Base-by-base conservation (phyloP, 2,329 filamentous ascomycete species). In the Coleophoma eucalyptorum region DNA sequence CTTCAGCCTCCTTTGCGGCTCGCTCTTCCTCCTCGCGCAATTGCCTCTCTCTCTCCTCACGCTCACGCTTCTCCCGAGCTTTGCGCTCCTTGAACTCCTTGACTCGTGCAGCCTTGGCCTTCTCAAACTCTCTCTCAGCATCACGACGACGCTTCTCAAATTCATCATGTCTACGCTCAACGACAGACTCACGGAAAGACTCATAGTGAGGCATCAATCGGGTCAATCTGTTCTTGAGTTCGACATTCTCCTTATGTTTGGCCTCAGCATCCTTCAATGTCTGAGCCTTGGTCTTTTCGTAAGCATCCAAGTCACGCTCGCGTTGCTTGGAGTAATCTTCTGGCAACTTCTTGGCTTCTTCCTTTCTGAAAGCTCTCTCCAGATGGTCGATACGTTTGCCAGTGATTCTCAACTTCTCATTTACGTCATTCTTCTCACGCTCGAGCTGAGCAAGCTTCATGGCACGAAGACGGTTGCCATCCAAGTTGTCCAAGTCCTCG, bases 371-470 rank as follows among this genome's bases (percentile, higher is more conserved):
- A 35, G 94, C 94, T 75, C 94, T 89, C 77, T 99, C 94, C 62
- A 99, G 76, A 73, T 99, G 93, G 67, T 99, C 94, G 63, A 97
- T 89, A 58, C 94, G 88, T 83, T 97, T 97, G 69, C 88, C 90
- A 54, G 92, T 95, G 62, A 96, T 84, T 63, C 91, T 87, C 48
- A 97, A 83, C 68, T 89, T 90, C 73, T 97, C 91, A 57, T 89
- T 90, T 60, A 97, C 85, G 66, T 94, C 91, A 65, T 93, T 96
- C 86, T 97, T 99, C 78, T 97, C 94, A 62, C 93, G 92, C 75
- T 97, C 94, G 11, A 99, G 83, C 72, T 96, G 93, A 54, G 90
- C 88, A 51, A 99, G 82, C 79, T 97, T 97, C 75, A 99, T 87
- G 60, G 89, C 87, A 68, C 94, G 92, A 62, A 99, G 89, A 57